A percentile compares a stretch with the other conserved stretches of the same genome.
Evolutionary conservation across 257 asterid species (phyloP).

Genomic region (Catharanthus roseus): DNA sequence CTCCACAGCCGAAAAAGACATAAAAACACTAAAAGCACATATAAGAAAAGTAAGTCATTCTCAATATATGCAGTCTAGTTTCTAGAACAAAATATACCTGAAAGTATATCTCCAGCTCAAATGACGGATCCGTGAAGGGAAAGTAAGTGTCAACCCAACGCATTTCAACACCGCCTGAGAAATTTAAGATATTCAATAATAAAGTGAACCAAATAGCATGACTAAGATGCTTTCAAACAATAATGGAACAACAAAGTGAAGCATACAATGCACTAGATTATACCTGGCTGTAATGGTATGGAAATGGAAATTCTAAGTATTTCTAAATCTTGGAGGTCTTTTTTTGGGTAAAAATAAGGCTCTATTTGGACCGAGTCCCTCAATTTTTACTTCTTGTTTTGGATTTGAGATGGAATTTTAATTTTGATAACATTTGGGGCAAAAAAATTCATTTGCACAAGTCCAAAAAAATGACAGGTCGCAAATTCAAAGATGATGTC

Average conservation of each 20-base stretch:
- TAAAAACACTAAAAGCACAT: background rate
- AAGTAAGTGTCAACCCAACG: conserved; percentile 97
- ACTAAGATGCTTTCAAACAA: too few species aligned
- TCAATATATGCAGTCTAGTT: conserved; percentile 9
- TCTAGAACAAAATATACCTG: conserved; percentile 41
- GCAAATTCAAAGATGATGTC: too few species aligned
- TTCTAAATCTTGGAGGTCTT: background rate
- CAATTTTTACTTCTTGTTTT: too few species aligned
- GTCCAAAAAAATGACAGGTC: too few species aligned
- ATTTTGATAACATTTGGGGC: too few species aligned
- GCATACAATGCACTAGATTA: too few species aligned
- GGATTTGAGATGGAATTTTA: too few species aligned
- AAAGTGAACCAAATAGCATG: too few species aligned
- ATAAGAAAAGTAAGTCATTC: background rate
- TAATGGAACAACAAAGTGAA: too few species aligned
- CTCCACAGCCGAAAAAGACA: conserved; percentile 1
- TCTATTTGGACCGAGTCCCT: too few species aligned
- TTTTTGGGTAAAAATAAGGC: background rate
- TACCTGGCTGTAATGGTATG: background rate
- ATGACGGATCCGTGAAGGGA: conserved; percentile 92
- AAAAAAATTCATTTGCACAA: too few species aligned
- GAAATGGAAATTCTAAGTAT: background rate
- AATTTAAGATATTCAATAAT: conserved; percentile 1
- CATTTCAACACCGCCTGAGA: conserved; percentile 88
- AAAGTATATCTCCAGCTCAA: conserved; percentile 89